A percentile compares a stretch with the other conserved stretches of the same genome.
Conservation (phyloP, 345 rosid genomes). For the Capsella bursapastoris region DNA sequence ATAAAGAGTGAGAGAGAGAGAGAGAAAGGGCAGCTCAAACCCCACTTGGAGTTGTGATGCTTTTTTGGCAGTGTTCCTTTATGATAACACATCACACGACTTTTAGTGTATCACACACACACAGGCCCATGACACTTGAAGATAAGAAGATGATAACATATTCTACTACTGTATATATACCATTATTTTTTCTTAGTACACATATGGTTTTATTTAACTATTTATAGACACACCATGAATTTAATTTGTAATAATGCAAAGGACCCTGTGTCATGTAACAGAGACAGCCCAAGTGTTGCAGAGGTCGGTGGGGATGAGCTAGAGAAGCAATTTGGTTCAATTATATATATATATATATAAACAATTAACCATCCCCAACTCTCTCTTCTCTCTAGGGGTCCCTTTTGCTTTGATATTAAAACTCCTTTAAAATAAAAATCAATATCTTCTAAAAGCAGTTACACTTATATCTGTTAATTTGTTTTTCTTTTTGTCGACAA, state of each 20-base stretch:
- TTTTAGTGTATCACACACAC: constrained; percentile 27
- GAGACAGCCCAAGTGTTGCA: constrained; percentile 41
- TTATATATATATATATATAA: neutral
- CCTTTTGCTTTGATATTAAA: constrained; percentile 18
- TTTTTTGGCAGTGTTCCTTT: constrained; percentile 48
- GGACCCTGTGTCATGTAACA: constrained; percentile 31
- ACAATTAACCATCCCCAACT: constrained; percentile 12
- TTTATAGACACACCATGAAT: constrained; percentile 41
- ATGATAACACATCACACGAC: constrained; percentile 45
- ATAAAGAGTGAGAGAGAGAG: constrained; percentile 5
- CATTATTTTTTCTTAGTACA: constrained; percentile 13
- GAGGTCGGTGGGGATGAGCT: constrained; percentile 30
- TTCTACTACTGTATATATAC: constrained; percentile 7
- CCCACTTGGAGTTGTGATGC: constrained; percentile 41
- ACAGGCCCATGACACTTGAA: constrained; percentile 42
- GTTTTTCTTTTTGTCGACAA: too few species aligned
- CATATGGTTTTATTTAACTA: constrained; percentile 14
- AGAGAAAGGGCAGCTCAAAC: constrained; percentile 32
- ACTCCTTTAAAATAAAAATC: neutral
- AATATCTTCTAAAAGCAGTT: neutral
- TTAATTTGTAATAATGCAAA: constrained; percentile 33
- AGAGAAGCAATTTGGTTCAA: constrained; percentile 28
- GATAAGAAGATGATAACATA: constrained; percentile 45
- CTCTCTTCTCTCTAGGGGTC: constrained; percentile 39
- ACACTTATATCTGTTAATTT: neutral